phyloP scores from a whole-genome alignment of 208 protist genomes.

The Leishmania amazonensis region DNA sequence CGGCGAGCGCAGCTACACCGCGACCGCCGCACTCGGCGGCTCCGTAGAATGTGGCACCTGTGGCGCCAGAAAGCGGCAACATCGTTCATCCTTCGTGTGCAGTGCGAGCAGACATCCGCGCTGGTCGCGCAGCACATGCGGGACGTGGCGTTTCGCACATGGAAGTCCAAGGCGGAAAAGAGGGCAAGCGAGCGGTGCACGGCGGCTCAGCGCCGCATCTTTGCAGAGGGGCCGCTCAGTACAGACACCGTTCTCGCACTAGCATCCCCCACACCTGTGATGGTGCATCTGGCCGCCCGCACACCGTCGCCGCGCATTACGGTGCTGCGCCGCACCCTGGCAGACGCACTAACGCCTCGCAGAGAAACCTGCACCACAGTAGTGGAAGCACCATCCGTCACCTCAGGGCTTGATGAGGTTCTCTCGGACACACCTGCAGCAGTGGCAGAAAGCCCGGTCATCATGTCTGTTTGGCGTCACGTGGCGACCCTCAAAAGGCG shows the following conservation, averaged over 20 bases:
- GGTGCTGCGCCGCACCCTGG: neutral
- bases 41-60: slow-evolving; percentile 2
- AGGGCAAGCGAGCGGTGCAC: slow-evolving; percentile 17
- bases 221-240: slow-evolving; percentile 3
- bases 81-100: neutral
- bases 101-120: neutral
- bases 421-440: neutral
- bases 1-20: slow-evolving; percentile 13
- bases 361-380: neutral
- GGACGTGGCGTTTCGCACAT: slow-evolving; percentile 15
- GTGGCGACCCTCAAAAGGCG: neutral
- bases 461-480: slow-evolving; percentile 5
- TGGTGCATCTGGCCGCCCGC: neutral
- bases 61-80: slow-evolving; percentile 13
- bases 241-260: slow-evolving; percentile 4
- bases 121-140: neutral
- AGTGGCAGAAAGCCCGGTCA: neutral
- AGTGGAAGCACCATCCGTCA: neutral
- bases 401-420: neutral
- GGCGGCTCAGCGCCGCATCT: slow-evolving; percentile 24
- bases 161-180: slow-evolving; percentile 38
- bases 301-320: neutral
- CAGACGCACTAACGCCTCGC: slow-evolving; percentile 6
- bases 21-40: neutral
- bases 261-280: neutral